phyloP scores from a whole-genome alignment of 2,329 filamentous ascomycete species.

The Fusarium metavorans region DNA sequence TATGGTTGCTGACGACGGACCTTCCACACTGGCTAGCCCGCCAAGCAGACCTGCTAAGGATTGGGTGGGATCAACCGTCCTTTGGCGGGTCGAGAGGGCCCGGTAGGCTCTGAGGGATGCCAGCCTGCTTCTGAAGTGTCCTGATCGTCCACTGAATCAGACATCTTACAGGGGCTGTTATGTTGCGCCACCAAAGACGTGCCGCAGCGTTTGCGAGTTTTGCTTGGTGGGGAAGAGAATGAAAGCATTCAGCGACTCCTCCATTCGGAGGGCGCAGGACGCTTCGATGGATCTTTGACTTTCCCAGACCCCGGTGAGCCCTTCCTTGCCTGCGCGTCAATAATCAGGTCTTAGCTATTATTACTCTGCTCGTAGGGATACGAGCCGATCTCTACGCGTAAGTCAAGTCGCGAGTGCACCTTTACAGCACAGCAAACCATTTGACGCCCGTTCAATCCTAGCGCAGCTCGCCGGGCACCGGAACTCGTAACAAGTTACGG shows the following conservation, averaged over 20 bases:
- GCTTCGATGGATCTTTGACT: constrained; percentile 25
- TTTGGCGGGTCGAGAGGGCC: constrained; percentile 25
- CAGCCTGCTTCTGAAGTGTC: constrained; percentile 27
- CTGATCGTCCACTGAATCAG: constrained; percentile 43
- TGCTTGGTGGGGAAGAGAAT: constrained; percentile 4
- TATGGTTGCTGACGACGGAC: constrained; percentile 11
- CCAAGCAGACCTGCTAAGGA: constrained; percentile 13
- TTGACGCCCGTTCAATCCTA: constrained; percentile 2
- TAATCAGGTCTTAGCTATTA: constrained; percentile 6
- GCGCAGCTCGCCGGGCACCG: constrained; percentile 6
- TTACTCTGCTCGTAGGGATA: constrained; percentile 20
- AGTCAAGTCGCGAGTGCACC: constrained; percentile 14
- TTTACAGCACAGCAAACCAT: constrained; percentile 12
- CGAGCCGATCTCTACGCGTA: constrained; percentile 23
- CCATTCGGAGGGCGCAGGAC: constrained; percentile 3
- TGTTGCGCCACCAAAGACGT: constrained; percentile 39
- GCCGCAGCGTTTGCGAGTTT: constrained; percentile 15
- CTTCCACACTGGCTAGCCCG: constrained; percentile 19
- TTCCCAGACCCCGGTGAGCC: constrained; percentile 14
- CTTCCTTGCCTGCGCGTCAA: constrained; percentile 5
- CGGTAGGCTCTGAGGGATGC: constrained; percentile 11
- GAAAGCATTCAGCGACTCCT: constrained; percentile 9
- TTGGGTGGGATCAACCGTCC: constrained; percentile 31
- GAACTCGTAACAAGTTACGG: constrained; percentile 3
- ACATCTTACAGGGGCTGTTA: constrained; percentile 37